Conservation (phyloP, 768 basidiomycete genomes). For the Naematelia aurantialba region DNA sequence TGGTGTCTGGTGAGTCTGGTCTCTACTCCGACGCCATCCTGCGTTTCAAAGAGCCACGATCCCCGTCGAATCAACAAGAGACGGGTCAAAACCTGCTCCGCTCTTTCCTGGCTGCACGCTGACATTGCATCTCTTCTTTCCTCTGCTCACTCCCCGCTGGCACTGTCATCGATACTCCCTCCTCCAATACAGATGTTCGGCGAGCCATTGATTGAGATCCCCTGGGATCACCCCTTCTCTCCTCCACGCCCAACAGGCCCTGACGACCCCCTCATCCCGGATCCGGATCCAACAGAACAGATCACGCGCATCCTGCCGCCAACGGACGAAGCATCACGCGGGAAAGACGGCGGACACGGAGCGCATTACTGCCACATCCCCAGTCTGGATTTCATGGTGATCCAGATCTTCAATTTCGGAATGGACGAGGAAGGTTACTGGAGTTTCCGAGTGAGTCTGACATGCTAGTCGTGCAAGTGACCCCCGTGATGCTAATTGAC, state of each 20-base stretch:
- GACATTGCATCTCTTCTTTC: not conserved
- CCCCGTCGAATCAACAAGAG: too few relatives aligned
- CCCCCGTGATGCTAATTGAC: too few relatives aligned
- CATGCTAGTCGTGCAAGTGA: not conserved
- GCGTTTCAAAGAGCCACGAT: not conserved
- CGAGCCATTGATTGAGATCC: conserved; percentile 12
- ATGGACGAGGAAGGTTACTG: conserved; percentile 27
- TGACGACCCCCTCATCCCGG: conserved; percentile 1
- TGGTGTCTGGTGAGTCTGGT: conserved; percentile 28
- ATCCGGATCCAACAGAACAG: not conserved
- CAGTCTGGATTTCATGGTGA: conserved; percentile 30
- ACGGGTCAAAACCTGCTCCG: too few relatives aligned
- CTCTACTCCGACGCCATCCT: not conserved
- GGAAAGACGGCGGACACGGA: not conserved
- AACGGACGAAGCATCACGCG: not conserved
- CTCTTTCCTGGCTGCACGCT: too few relatives aligned
- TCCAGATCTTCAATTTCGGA: conserved; percentile 38
- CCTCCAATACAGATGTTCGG: conserved; percentile 12
- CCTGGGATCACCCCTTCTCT: conserved; percentile 17
- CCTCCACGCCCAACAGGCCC: conserved; percentile 4
- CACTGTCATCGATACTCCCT: too few relatives aligned
- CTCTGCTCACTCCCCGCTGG: not conserved
- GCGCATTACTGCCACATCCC: conserved; percentile 26
- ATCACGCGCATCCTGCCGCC: not conserved
- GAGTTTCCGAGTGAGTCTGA: conserved; percentile 13